Conservation (phyloP, 148 eudicot genomes). For the Rhododendron molle region DNA sequence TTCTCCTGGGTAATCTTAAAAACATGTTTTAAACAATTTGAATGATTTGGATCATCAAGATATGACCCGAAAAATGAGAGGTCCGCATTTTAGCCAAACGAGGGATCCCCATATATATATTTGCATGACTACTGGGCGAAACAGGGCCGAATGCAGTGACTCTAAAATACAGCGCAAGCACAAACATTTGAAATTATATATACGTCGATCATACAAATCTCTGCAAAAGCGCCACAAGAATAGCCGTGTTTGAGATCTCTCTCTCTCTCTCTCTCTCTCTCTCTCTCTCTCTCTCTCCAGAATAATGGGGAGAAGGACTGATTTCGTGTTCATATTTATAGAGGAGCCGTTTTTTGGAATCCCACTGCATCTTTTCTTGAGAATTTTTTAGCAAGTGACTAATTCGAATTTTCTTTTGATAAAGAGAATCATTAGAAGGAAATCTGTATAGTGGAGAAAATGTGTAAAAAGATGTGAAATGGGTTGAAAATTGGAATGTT, state of each 20-base stretch:
- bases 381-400: background rate
- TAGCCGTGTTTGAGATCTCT: background rate
- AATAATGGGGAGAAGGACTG: background rate
- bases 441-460: background rate
- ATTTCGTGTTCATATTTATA: background rate
- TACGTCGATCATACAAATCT: background rate
- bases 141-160: background rate
- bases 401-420: background rate
- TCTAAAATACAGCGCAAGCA: background rate
- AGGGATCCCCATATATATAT: no score
- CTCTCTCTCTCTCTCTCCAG: background rate
- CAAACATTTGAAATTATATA: background rate
- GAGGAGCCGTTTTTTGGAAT: background rate
- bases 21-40: no score
- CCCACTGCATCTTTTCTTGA: background rate
- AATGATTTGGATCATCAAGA: no score
- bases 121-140: background rate
- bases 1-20: fast-evolving
- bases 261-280: background rate
- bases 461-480: background rate
- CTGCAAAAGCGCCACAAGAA: background rate
- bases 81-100: no score
- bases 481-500: background rate
- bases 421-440: background rate
- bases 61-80: no score